Evolutionary conservation across 495 filamentous ascomycete species (phyloP).

Genomic region (Endocarpon pusillum): DNA sequence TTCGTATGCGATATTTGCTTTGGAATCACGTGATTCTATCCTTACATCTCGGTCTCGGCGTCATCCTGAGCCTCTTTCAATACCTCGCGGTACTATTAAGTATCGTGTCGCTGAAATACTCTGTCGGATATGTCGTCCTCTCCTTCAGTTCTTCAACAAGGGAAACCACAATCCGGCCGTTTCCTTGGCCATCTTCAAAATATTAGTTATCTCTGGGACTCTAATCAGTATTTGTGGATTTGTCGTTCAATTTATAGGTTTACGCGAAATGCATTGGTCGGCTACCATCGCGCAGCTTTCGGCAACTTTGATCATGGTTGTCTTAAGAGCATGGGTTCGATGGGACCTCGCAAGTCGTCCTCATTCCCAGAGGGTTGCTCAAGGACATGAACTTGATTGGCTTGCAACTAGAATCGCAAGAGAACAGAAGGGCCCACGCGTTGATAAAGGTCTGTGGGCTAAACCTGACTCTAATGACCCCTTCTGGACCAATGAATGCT

Average conservation of each 20-base stretch:
- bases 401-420: conserved; percentile 13
- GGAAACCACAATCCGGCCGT: too few species aligned
- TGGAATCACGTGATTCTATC: too few species aligned
- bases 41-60: too few species aligned
- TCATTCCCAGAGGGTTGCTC: conserved; percentile 15
- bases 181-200: conserved; percentile 1
- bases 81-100: too few species aligned
- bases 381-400: conserved; percentile 27
- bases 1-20: conserved; percentile 9
- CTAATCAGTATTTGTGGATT: conserved; percentile 26
- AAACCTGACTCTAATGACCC: neutral
- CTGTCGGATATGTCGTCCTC: too few species aligned
- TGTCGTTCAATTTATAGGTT: conserved; percentile 31
- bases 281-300: conserved; percentile 29
- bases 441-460: neutral
- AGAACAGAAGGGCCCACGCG: neutral
- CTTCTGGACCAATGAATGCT: neutral
- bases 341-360: conserved; percentile 21
- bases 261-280: conserved; percentile 32
- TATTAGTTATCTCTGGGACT: conserved; percentile 9
- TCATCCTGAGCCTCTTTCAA: too few species aligned
- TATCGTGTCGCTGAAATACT: too few species aligned
- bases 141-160: too few species aligned
- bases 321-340: conserved; percentile 27
- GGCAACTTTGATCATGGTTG: conserved; percentile 28